Conservation (phyloP, 2,329 filamentous ascomycete genomes). For the Apiospora hydei region DNA sequence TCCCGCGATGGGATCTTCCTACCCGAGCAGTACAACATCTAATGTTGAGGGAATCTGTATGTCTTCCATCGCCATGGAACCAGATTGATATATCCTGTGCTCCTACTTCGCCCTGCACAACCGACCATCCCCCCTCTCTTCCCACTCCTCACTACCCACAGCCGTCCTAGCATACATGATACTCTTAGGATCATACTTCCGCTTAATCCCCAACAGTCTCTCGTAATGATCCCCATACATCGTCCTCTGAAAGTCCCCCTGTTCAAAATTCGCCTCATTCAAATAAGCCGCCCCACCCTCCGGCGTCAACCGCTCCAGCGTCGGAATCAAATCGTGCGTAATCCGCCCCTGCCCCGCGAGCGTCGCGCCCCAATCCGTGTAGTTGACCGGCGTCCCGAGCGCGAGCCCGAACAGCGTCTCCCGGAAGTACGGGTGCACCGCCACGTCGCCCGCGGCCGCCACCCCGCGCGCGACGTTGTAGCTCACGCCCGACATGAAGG, state of each 20-base stretch:
- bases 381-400: conserved; percentile 27
- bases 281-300: background rate
- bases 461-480: conserved; percentile 27
- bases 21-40: too few relatives aligned
- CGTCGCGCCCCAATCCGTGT: conserved; percentile 27
- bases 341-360: conserved; percentile 28
- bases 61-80: too few relatives aligned
- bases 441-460: conserved; percentile 23
- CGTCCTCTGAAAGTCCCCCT: background rate
- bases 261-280: background rate
- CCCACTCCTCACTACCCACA: conserved; percentile 50
- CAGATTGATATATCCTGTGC: too few relatives aligned
- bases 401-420: conserved; percentile 27
- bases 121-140: conserved; percentile 34
- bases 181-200: conserved; percentile 47
- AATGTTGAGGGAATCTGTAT: too few relatives aligned
- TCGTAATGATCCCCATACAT: background rate
- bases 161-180: conserved; percentile 49
- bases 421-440: conserved; percentile 30
- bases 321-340: conserved; percentile 29
- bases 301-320: background rate
- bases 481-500: conserved; percentile 24
- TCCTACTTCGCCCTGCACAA: background rate
- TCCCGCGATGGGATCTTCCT: too few relatives aligned
- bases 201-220: conserved; percentile 46